Percentiles rank a stretch among this genome's conserved stretches.
Evolutionary conservation across 2,329 filamentous ascomycete genomes (phyloP).

Genomic region (Elsinoe batatas): DNA sequence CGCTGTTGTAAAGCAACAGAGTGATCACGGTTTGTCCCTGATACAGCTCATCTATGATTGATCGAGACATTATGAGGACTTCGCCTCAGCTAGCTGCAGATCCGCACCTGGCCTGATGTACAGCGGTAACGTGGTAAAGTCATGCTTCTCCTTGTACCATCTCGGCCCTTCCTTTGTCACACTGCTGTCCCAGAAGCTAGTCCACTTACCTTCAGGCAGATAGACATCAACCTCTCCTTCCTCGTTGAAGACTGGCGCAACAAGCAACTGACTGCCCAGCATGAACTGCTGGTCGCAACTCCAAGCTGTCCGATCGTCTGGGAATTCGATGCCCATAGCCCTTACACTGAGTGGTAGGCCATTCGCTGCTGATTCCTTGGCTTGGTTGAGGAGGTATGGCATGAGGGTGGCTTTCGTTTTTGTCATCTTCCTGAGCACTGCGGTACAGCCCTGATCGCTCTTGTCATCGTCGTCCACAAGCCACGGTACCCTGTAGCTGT

Average conservation of each 20-base stretch:
- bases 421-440: conserved; percentile 45
- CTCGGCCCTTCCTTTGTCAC: conserved; percentile 31
- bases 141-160: conserved; percentile 36
- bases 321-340: conserved; percentile 60
- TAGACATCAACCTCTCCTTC: conserved; percentile 58
- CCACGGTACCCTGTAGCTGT: conserved; percentile 67
- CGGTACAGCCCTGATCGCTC: conserved; percentile 40
- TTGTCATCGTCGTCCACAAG: conserved; percentile 53
- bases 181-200: conserved; percentile 38
- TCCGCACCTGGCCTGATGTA: conserved; percentile 33
- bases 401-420: conserved; percentile 47
- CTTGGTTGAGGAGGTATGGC: conserved; percentile 48
- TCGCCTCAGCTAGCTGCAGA: conserved; percentile 30
- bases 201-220: conserved; percentile 44
- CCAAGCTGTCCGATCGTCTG: conserved; percentile 58
- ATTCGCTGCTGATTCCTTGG: conserved; percentile 39
- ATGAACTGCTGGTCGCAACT: conserved; percentile 62
- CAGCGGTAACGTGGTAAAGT: conserved; percentile 32
- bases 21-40: too few species aligned
- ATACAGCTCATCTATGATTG: background rate
- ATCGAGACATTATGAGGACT: background rate
- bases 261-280: conserved; percentile 55
- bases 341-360: conserved; percentile 53
- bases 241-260: conserved; percentile 55
- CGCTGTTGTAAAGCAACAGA: too few species aligned